Evolutionary conservation across 257 asterid species (phyloP), one percentile per base, ranked within the genome.

Genomic region (Nicotiana attenuata): DNA sequence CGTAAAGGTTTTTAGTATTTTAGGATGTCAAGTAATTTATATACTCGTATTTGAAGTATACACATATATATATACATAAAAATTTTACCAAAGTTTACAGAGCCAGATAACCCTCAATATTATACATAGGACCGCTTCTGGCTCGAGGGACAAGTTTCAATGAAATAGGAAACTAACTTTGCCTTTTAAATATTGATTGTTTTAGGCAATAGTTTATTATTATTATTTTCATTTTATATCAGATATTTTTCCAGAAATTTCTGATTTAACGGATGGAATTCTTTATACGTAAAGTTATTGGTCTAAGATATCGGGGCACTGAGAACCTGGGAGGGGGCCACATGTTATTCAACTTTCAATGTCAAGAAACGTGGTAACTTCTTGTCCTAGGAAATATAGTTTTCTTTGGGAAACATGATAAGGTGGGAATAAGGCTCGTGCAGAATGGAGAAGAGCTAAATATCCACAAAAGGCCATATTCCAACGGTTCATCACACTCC

Each of bases 311-410:
- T 45, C 22, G 7, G 56, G 78, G 38, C 22, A 71, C 35, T 45
- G 31, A 24, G 24, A 35, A 24, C 1, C 15, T 4, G 17, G 35
- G 24, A 1, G 8, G 41, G 41, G 80, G 45, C 45, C 63, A n/a
- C 63, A 24, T 47, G 41, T 24, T 47, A 14, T 14, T 7, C 41
- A 47, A 26, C 63, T 75, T 75, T 26, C 41, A 50, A 50, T 75
- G 80, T 75, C 45, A 33, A 8, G 80, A 75, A 75, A 75, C 63
- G 80, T 50, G 80, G 63, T 50, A 15, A 35, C 45, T 50, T 50
- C 0, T 75, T 59, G 64, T 75, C 63, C 80, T 50, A 75, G 16
- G 64, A 75, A 26, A 75, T 75, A 75, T 26, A 16, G 33, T 7
- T 65, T 65, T 29, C 50, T 65, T 7, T 15, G 7, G 57, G 57